Evolutionary conservation across 495 filamentous ascomycete species (phyloP).

Genomic region (Collariella sp.): DNA sequence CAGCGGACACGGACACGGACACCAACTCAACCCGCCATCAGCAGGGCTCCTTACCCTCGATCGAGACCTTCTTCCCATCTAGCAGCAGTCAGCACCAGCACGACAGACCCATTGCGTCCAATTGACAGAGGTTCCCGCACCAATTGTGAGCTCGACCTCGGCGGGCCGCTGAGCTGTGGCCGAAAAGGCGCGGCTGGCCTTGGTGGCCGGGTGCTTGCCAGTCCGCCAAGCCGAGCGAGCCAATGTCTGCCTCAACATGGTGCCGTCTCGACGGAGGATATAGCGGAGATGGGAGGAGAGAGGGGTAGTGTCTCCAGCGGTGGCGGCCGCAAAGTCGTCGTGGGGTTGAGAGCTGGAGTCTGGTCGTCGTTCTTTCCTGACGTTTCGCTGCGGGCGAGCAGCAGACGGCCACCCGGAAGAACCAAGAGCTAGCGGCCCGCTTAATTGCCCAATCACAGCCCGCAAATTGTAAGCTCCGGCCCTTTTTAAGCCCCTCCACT

Average conservation of each 20-base stretch:
- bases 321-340: constrained; percentile 10
- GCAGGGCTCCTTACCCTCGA: constrained; percentile 60
- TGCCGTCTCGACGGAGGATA: constrained; percentile 46
- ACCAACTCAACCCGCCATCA: constrained; percentile 18
- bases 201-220: constrained; percentile 54
- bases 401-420: constrained; percentile 9
- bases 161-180: constrained; percentile 62
- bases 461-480: constrained; percentile 18
- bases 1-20: too few relatives aligned
- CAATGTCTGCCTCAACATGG: constrained; percentile 82
- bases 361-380: neutral
- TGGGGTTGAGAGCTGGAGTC: neutral
- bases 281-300: constrained; percentile 13
- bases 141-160: constrained; percentile 92
- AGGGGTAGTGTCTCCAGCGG: constrained; percentile 8
- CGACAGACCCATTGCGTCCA: constrained; percentile 4
- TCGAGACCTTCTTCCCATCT: constrained; percentile 94
- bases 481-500: constrained; percentile 18
- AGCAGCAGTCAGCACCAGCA: constrained; percentile 28
- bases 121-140: constrained; percentile 43
- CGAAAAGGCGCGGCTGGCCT: constrained; percentile 63
- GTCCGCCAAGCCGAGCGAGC: constrained; percentile 78
- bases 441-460: constrained; percentile 22
- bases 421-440: constrained; percentile 18
- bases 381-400: neutral